These are phyloP conservation scores for Tulasnella calospora DNA, from an alignment of 768 basidiomycete genomes.

Conservation along the genomic window DNA sequence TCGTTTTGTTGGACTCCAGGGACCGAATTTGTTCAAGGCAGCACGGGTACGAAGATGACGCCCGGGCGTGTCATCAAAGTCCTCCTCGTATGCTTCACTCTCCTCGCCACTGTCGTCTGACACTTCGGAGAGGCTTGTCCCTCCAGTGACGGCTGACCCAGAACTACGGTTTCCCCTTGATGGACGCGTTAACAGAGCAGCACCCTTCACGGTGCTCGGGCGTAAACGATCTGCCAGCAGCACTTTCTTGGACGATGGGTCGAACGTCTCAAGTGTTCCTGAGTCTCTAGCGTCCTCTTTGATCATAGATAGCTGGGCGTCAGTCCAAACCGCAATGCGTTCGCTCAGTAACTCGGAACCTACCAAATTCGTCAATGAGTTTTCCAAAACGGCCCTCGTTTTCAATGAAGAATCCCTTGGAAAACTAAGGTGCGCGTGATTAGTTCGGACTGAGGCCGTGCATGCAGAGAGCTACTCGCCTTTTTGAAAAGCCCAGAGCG, in stretches of 20 bases:
- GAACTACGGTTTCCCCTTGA: not conserved
- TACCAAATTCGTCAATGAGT: slow-evolving; percentile 49
- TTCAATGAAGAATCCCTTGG: slow-evolving; percentile 41
- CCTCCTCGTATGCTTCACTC: slow-evolving; percentile 32
- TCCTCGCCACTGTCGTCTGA: slow-evolving; percentile 13
- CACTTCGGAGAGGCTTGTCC: not conserved
- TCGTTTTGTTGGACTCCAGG: slow-evolving; percentile 26
- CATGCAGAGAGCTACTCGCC: not conserved
- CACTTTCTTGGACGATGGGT: slow-evolving; percentile 55
- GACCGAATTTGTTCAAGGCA: slow-evolving; percentile 27
- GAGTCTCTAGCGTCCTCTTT: slow-evolving; percentile 46
- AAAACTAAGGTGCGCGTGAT: slow-evolving; percentile 7
- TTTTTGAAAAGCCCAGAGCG: slow-evolving; percentile 20
- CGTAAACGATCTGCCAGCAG: slow-evolving; percentile 57
- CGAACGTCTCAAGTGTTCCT: slow-evolving; percentile 49
- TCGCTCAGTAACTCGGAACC: slow-evolving; percentile 30
- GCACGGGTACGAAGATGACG: not conserved
- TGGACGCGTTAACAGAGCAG: not conserved
- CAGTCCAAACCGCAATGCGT: not conserved
- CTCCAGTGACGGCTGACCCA: not conserved
- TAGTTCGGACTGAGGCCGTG: not conserved
- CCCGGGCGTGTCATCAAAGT: slow-evolving; percentile 24
- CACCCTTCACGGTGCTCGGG: slow-evolving; percentile 13
- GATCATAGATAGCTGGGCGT: not conserved
- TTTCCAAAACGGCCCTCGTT: slow-evolving; percentile 25